A percentile compares a stretch with the other conserved stretches of the same genome.
phyloP scores from a whole-genome alignment of 176 grass and related monocot genomes.

The Secale cereale region DNA sequence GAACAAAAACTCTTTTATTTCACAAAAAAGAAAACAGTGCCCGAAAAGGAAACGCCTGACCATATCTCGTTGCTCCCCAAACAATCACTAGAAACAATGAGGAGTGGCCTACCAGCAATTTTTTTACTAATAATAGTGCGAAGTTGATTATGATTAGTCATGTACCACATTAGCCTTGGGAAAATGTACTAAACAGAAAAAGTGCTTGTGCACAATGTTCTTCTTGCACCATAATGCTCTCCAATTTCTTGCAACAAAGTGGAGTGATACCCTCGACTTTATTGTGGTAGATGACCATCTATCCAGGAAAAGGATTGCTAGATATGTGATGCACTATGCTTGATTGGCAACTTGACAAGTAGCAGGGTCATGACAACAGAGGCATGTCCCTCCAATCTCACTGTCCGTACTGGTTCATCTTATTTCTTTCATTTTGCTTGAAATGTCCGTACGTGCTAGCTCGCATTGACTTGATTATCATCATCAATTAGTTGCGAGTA shows the following conservation, averaged over 20 bases:
- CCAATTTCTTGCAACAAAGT: constrained; percentile 24
- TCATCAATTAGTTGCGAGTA: too few species aligned
- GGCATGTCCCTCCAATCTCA: not conserved
- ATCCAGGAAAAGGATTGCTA: constrained; percentile 32
- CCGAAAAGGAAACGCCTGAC: not conserved
- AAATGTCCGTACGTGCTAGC: not conserved
- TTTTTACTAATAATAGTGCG: too few species aligned
- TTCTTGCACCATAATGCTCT: constrained; percentile 3
- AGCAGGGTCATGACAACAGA: constrained; percentile 24
- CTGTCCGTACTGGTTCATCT: not conserved
- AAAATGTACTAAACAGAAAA: not conserved
- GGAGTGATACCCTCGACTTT: constrained; percentile 25
- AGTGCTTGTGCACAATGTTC: not conserved
- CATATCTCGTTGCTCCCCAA: not conserved
- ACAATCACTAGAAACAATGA: constrained; percentile 6
- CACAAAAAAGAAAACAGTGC: too few species aligned
- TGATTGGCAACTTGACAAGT: constrained; percentile 12
- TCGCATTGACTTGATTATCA: not conserved
- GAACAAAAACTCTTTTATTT: too few species aligned
- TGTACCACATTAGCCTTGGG: not conserved
- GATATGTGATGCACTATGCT: not conserved
- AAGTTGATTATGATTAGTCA: too few species aligned
- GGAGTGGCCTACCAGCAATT: too few species aligned
- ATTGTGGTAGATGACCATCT: constrained; percentile 22
- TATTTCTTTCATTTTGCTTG: too few species aligned